Evolutionary conservation across 768 basidiomycete genomes (phyloP).

Genomic region (Hortiboletus campestris): DNA sequence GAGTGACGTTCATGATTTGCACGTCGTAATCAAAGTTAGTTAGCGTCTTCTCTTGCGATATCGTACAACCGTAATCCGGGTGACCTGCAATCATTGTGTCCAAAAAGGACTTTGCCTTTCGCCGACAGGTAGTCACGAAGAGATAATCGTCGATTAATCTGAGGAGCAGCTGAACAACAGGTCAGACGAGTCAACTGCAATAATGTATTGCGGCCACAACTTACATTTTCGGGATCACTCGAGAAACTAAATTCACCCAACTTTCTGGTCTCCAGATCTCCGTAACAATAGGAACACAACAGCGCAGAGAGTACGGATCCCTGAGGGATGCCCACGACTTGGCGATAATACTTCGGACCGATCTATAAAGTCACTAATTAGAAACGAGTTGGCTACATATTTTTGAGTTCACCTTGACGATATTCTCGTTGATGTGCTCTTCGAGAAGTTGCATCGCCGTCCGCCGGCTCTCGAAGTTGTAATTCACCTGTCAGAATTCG

Average conservation of each 20-base stretch:
- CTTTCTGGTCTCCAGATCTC: conserved; percentile 73
- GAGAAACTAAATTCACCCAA: conserved; percentile 44
- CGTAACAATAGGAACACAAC: conserved; percentile 95
- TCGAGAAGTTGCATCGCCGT: conserved; percentile 69
- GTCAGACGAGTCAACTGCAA: background rate
- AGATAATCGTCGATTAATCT: conserved; percentile 95
- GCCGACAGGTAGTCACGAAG: conserved; percentile 68
- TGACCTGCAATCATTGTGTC: conserved; percentile 79
- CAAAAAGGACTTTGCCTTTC: conserved; percentile 67
- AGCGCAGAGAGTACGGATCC: conserved; percentile 93
- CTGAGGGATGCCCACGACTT: conserved; percentile 94
- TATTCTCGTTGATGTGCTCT: conserved; percentile 80
- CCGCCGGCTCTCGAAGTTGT: conserved; percentile 45
- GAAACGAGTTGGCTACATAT: background rate
- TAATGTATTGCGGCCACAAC: conserved; percentile 22
- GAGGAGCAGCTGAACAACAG: conserved; percentile 57
- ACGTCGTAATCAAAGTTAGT: conserved; percentile 76
- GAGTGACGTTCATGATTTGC: conserved; percentile 52
- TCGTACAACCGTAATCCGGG: conserved; percentile 91
- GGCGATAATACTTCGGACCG: conserved; percentile 75
- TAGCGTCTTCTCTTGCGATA: conserved; percentile 85
- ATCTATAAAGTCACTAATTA: conserved; percentile 49
- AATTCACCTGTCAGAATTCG: conserved; percentile 43
- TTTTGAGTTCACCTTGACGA: conserved; percentile 67
- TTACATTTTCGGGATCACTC: conserved; percentile 59